Conservation (phyloP, 1,139 yeast species). For the Zygosaccharomyces pseudobailii region DNA sequence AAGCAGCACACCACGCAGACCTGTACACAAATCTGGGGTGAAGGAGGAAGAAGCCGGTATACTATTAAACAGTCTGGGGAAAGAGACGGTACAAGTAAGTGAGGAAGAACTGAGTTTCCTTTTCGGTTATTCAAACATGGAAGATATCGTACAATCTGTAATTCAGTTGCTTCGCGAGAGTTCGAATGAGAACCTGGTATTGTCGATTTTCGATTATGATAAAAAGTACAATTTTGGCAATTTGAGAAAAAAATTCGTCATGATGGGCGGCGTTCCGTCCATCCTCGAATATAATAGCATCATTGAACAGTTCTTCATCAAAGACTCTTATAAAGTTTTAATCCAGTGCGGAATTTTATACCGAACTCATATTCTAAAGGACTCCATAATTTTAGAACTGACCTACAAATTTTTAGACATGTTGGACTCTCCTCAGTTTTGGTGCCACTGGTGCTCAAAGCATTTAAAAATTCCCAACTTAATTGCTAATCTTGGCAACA, state of each 20-base stretch:
- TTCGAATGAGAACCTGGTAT: constrained; percentile 2
- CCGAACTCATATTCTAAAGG: constrained; percentile 13
- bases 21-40: not conserved
- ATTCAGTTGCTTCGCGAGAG: constrained; percentile 4
- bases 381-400: constrained; percentile 19
- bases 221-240: constrained; percentile 15
- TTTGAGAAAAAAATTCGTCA: constrained; percentile 20
- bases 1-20: not conserved
- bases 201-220: constrained; percentile 18
- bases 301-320: constrained; percentile 13
- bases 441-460: constrained; percentile 30
- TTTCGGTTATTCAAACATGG: constrained; percentile 1
- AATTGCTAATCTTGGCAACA: constrained; percentile 17
- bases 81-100: not conserved
- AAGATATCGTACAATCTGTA: constrained; percentile 2
- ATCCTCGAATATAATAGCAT: constrained; percentile 14
- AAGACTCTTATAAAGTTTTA: constrained; percentile 13
- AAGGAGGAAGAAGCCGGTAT: not conserved
- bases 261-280: constrained; percentile 26
- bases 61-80: not conserved
- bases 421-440: constrained; percentile 19
- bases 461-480: constrained; percentile 14
- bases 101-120: not conserved
- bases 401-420: constrained; percentile 20
- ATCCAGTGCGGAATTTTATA: constrained; percentile 28